Percentiles rank a stretch among this genome's conserved stretches.
These are phyloP conservation scores for Carex myosuroides DNA, from an alignment of 176 grass and related monocot species.

Conservation along the genomic window DNA sequence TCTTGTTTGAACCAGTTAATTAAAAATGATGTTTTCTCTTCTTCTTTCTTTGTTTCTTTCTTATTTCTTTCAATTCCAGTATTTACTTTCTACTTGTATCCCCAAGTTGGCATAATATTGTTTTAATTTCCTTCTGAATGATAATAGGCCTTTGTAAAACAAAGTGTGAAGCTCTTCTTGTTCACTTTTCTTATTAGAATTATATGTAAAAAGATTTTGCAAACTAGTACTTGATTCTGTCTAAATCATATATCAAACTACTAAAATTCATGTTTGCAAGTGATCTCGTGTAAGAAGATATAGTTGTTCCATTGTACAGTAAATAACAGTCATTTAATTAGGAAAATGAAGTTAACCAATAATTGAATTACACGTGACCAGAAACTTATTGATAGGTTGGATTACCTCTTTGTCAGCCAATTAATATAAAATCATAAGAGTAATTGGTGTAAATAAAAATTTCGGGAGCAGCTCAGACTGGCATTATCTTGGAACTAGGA, in stretches of 20 bases:
- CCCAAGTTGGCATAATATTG: no score
- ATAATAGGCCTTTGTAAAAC: neutral
- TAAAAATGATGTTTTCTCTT: neutral
- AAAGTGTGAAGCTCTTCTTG: neutral
- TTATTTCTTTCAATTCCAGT: neutral
- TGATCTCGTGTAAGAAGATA: neutral
- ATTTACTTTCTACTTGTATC: neutral
- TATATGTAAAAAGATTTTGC: neutral
- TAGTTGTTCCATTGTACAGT: neutral
- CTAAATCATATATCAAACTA: no score
- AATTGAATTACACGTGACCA: no score
- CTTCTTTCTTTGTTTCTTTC: neutral
- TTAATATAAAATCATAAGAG: no score
- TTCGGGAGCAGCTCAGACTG: no score
- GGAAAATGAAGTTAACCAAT: no score
- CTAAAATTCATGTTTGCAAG: neutral
- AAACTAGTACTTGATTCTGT: neutral
- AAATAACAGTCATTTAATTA: no score
- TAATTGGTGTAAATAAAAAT: no score
- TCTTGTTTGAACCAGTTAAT: slow-evolving; percentile 16
- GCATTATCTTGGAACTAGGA: no score
- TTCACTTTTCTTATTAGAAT: neutral
- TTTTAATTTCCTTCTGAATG: neutral
- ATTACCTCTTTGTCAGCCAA: no score
- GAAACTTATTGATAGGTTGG: no score